Conservation (phyloP, 2,329 filamentous ascomycete species). For the Neurospora crassa region DNA sequence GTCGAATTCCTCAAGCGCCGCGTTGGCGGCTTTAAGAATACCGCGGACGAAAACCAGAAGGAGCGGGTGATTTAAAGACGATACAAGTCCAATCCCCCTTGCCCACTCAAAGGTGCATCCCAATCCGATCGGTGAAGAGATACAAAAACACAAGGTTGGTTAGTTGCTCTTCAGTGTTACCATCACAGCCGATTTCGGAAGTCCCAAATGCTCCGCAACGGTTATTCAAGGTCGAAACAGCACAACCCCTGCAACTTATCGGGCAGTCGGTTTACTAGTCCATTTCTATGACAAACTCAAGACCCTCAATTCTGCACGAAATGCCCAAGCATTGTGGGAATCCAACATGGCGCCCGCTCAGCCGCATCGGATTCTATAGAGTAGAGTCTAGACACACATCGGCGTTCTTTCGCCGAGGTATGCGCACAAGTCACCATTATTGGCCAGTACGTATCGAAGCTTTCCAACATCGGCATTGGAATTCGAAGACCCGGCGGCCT, state of each 20-base stretch:
- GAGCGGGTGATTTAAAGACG: slow-evolving; percentile 1
- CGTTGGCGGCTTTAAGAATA: slow-evolving; percentile 1
- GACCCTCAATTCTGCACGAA: neutral
- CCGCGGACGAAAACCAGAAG: neutral
- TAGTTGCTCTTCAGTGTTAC: neutral
- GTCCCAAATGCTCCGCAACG: neutral
- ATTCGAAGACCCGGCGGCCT: neutral
- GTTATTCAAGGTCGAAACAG: neutral
- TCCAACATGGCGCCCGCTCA: neutral
- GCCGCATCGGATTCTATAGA: neutral
- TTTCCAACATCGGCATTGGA: neutral
- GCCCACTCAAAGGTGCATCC: neutral
- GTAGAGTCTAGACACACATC: neutral
- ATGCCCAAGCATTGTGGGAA: neutral
- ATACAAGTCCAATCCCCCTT: neutral
- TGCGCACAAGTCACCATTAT: neutral
- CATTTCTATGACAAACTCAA: neutral
- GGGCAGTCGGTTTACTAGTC: neutral
- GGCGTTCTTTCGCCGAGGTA: neutral
- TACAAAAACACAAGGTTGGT: neutral
- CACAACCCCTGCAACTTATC: neutral
- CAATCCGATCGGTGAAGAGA: neutral
- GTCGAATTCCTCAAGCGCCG: slow-evolving; percentile 49
- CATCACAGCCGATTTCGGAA: neutral
- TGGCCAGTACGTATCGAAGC: neutral